phyloP scores from a whole-genome alignment of 257 asterid species.

The Solanum dulcamara region DNA sequence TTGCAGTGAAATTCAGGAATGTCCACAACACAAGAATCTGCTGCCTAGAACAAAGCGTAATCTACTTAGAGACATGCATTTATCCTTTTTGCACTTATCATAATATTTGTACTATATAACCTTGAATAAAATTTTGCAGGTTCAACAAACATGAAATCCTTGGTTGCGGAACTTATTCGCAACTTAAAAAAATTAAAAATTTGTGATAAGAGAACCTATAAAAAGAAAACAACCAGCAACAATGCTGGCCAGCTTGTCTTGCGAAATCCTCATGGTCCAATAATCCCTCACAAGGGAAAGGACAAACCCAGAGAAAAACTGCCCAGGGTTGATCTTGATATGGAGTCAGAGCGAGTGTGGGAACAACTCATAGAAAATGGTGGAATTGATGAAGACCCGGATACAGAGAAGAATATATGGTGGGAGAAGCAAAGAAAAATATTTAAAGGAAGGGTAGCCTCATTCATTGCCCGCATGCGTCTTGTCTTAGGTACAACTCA shows the following conservation, averaged over 20 bases:
- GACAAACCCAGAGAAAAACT: not conserved
- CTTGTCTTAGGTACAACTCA: slow-evolving; percentile 28
- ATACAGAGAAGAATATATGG: slow-evolving; percentile 8
- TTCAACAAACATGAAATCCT: not conserved
- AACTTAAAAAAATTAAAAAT: slow-evolving; percentile 6
- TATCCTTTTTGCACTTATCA: not conserved
- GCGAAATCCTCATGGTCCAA: not conserved
- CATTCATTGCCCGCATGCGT: slow-evolving; percentile 25
- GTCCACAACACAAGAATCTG: not conserved
- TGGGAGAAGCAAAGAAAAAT: slow-evolving; percentile 17
- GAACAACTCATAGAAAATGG: slow-evolving; percentile 13
- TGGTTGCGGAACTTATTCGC: slow-evolving; percentile 1
- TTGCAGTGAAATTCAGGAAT: not conserved
- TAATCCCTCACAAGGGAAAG: slow-evolving; percentile 8
- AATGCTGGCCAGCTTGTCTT: slow-evolving; percentile 15
- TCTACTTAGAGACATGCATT: not conserved
- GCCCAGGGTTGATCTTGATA: slow-evolving; percentile 32
- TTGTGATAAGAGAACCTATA: not conserved
- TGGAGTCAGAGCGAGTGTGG: slow-evolving; percentile 20
- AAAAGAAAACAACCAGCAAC: not conserved
- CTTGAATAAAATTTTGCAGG: not conserved
- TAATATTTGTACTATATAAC: not conserved
- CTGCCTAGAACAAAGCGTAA: not conserved
- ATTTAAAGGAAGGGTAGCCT: slow-evolving; percentile 1
- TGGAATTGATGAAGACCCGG: slow-evolving; percentile 3